Base-by-base conservation (phyloP, 129 eudicot genomes). In the Helianthus annuus region DNA sequence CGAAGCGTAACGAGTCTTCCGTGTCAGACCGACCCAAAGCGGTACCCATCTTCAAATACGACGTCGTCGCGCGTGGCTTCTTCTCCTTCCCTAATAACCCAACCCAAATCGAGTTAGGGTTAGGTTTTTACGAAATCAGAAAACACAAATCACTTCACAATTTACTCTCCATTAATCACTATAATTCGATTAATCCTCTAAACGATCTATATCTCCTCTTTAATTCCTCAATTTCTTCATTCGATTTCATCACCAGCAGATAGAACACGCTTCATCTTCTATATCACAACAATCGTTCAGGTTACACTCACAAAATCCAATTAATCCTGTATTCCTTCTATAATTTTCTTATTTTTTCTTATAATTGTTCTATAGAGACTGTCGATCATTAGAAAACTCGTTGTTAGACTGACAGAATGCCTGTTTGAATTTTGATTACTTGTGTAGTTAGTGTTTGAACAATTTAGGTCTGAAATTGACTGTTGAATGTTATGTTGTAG, bases 1-100 rank as follows among this genome's bases (percentile, higher is more conserved):
- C 80, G 80, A 76, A 76, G 5, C 36, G 38, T 15, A 48, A 56
- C 68, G 61, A 55, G 44, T 36, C 1, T 2, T 14, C 27, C 36
- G 69, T 58, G 80, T 51, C 68, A 69, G 69, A 55, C 64, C 75
- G 69, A 76, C 69, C 42, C 62, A 63, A 63, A 58, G 29, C 42
- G 61, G 15, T 34, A 12, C 45, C 57, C 19, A 60, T 39, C 53
- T 1, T 8, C 52, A 40, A 66, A 59, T 48, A 76, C 80, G 80
- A 76, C 70, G 55, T 24, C 80, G 80, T 76, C 34, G 68, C 58
- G 4, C 1, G 3, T 46, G 39, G 2, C 61, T 49, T 34, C 13
- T 14, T 27, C 7, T 27, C 7, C 32, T 44, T 69, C 46, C 19
- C 46, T 2, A 42, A 6, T 32, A 42, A 7, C 10, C 7, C 10